Evolutionary conservation across 176 grass and related monocot genomes (phyloP).

Genomic region (Triticum monococcum): DNA sequence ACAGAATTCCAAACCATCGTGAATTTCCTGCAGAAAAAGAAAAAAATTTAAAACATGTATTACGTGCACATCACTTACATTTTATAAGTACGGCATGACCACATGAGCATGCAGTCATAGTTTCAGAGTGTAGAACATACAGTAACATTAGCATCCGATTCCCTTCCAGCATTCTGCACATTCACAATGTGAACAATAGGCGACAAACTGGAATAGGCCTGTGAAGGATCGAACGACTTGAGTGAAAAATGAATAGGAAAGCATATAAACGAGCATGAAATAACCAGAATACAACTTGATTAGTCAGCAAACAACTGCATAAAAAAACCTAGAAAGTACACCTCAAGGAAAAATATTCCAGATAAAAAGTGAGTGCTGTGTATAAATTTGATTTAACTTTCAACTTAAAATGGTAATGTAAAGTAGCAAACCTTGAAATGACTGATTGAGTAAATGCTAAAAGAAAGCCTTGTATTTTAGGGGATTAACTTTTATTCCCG

Average conservation of each 20-base stretch:
- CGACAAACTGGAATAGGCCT: constrained; percentile 85
- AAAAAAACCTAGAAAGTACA: neutral
- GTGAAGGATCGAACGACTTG: constrained; percentile 27
- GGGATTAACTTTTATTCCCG: neutral
- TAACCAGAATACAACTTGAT: neutral
- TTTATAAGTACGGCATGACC: neutral
- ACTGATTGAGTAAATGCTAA: neutral
- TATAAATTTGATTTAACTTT: constrained; percentile 1
- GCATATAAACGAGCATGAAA: constrained; percentile 15
- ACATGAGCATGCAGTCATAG: neutral
- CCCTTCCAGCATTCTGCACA: constrained; percentile 52
- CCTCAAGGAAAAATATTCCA: neutral
- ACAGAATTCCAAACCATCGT: constrained; percentile 70
- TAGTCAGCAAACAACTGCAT: neutral
- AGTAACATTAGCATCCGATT: constrained; percentile 78
- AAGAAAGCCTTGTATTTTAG: neutral
- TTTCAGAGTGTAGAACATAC: constrained; percentile 49
- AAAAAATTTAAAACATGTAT: constrained; percentile 1
- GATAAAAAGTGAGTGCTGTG: neutral
- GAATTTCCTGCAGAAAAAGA: constrained; percentile 67
- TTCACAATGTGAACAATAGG: constrained; percentile 85
- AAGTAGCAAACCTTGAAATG: neutral
- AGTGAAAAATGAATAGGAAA: constrained; percentile 14
- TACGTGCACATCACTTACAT: constrained; percentile 5
- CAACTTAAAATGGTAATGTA: constrained; percentile 20